Percentiles rank a stretch among this genome's conserved stretches.
Evolutionary conservation across 2,329 filamentous ascomycete genomes (phyloP).

Genomic region (Aspergillus phoenicis): DNA sequence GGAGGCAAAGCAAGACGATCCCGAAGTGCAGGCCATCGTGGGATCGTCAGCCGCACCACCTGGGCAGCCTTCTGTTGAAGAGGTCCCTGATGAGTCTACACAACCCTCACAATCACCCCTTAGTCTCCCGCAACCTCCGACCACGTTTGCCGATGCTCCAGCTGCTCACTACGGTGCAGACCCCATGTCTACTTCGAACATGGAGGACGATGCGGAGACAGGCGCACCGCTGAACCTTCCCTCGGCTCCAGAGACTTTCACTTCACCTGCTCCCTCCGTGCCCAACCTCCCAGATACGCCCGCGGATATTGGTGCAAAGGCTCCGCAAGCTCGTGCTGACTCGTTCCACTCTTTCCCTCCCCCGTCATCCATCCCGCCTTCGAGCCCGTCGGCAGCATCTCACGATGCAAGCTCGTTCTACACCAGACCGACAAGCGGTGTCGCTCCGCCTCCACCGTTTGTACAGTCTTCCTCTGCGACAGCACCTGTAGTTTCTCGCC

Average conservation of each 20-base stretch:
- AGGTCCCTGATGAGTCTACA: constrained; percentile 60
- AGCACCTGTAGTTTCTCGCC: constrained; percentile 22
- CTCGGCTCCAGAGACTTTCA: constrained; percentile 41
- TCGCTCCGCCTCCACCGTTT: constrained; percentile 24
- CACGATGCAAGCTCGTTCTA: constrained; percentile 30
- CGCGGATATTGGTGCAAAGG: constrained; percentile 20
- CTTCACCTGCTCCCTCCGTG: constrained; percentile 28
- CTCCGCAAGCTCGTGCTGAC: constrained; percentile 24
- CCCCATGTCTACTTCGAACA: constrained; percentile 28
- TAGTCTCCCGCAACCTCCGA: constrained; percentile 33
- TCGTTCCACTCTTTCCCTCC: constrained; percentile 47
- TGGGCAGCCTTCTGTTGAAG: constrained; percentile 60
- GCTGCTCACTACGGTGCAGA: constrained; percentile 29
- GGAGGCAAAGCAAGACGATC: constrained; percentile 64
- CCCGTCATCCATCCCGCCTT: constrained; percentile 35
- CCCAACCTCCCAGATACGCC: constrained; percentile 39
- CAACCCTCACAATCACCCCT: constrained; percentile 53
- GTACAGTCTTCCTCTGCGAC: constrained; percentile 32
- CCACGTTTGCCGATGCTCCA: constrained; percentile 26
- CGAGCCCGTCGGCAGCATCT: constrained; percentile 23
- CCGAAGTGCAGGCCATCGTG: constrained; percentile 62
- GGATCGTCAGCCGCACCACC: constrained; percentile 46
- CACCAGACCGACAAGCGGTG: constrained; percentile 16
- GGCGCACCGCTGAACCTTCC: constrained; percentile 39
- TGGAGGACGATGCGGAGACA: constrained; percentile 41